These are phyloP conservation scores for Kwoniella sp. DNA, from an alignment of 768 basidiomycete species.

Conservation along the genomic window DNA sequence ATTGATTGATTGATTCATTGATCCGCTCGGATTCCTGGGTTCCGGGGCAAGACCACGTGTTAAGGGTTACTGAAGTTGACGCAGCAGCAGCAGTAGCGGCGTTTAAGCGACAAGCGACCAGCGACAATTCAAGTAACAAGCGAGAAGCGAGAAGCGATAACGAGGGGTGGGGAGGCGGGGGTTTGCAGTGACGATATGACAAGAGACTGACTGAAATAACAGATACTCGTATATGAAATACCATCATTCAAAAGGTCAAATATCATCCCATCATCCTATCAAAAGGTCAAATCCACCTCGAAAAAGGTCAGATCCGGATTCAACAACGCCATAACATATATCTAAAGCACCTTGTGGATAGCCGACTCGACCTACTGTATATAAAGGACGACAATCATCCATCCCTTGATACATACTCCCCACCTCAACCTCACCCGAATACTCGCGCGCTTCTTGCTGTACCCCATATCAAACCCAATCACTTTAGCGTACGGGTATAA, in stretches of 20 bases:
- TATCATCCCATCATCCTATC: neutral
- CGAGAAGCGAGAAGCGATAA: neutral
- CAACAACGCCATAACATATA: neutral
- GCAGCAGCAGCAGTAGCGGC: neutral
- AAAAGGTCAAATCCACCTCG: neutral
- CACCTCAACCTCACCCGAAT: neutral
- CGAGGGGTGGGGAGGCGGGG: neutral
- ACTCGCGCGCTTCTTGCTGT: neutral
- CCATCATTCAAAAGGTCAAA: neutral
- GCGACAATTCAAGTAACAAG: neutral
- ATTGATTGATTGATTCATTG: too few species aligned
- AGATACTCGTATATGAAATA: too few species aligned
- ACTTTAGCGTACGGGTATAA: neutral
- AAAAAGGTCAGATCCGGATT: neutral
- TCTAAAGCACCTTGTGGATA: too few species aligned
- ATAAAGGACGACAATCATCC: neutral
- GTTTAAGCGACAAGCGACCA: neutral
- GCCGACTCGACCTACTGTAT: neutral
- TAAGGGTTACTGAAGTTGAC: too few species aligned
- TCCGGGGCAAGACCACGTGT: too few species aligned
- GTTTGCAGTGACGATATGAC: too few species aligned
- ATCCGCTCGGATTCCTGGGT: neutral
- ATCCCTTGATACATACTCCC: neutral
- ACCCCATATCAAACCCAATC: neutral
- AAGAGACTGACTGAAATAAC: too few species aligned